Evolutionary conservation across 306 rosid genomes (phyloP), one percentile per base, ranked within the genome.

Genomic region (Begonia fuchsioides): DNA sequence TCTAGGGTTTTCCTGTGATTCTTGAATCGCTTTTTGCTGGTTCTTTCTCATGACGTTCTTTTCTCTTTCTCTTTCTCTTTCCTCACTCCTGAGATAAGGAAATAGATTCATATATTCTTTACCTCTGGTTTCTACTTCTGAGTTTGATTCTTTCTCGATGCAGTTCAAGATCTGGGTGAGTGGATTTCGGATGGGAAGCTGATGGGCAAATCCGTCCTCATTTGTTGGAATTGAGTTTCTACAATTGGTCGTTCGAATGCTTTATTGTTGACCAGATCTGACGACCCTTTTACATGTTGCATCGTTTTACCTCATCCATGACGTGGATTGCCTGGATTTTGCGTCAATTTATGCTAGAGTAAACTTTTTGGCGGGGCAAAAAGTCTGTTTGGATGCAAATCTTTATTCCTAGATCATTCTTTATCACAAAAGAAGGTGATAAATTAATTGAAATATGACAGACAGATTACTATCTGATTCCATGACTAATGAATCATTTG

Each of bases 241-340:
- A 18, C 44, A 49, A 48, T 47, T 74, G 73, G 78, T 73, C 69
- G 79, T 55, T 59, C 44, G 68, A 81, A 69, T 78, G 66, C 76
- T 12, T 59, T 69, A 65, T 66, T 83, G 83, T 72, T 80, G 88
- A 80, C 86, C 77, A 74, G 96, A 87, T 87, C 96, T 87, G 88
- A 68, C 54, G 68, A 58, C 61, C 51, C 68, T 51, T 63, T 73
- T 77, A 70, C 43, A 56, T 70, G 68, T 66, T 13, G 10, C 77
- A 54, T 53, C 69, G 65, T 75, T 79, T 73, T 62, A 56, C 77
- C 76, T 65, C 62, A 55, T 55, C 49, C 57, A 62, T 66, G 59
- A 64, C 45, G 51, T 73, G 68, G 55, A 54, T 76, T 43, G 46
- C 54, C 71, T 69, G 70, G 61, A 70, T 68, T n/a, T n/a, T n/a